A percentile compares a stretch with the other conserved stretches of the same genome.
phyloP scores from a whole-genome alignment of 1,284 basidiomycete genomes.

The Ceratobasidium sp. region DNA sequence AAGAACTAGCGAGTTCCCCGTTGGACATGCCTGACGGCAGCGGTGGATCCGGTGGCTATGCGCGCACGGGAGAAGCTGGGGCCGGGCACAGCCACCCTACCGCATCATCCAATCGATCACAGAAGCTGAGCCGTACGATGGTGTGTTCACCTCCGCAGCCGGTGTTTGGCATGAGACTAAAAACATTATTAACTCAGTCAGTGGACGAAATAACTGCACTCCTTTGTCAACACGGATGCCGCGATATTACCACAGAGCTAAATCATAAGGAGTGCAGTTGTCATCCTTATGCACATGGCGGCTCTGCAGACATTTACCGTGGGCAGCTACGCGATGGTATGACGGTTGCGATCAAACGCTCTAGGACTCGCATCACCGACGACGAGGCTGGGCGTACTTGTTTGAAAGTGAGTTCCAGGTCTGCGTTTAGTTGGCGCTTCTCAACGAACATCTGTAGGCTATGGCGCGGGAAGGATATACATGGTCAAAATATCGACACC shows the following conservation, averaged over 20 bases:
- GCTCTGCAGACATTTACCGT: conserved; percentile 4
- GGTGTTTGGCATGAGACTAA: no score
- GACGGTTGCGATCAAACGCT: conserved; percentile 10
- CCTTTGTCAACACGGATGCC: not conserved
- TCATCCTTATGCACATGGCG: not conserved
- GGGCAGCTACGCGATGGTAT: not conserved
- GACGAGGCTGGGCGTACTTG: not conserved
- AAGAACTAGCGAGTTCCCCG: no score
- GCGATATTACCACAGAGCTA: not conserved
- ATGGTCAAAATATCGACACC: conserved; percentile 9
- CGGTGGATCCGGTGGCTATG: no score
- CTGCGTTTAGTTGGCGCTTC: not conserved
- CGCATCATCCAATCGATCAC: no score
- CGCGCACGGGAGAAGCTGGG: no score
- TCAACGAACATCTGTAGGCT: no score
- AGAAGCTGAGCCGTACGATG: no score
- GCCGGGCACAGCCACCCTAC: no score
- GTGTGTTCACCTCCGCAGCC: no score
- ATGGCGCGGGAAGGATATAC: conserved; percentile 2
- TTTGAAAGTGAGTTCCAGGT: not conserved
- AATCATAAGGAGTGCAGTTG: not conserved
- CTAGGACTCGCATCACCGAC: not conserved
- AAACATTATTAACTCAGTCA: not conserved
- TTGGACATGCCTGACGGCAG: no score
- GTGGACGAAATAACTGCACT: not conserved